Conservation (phyloP, 2,329 filamentous ascomycete genomes). For the Alternaria sp. region DNA sequence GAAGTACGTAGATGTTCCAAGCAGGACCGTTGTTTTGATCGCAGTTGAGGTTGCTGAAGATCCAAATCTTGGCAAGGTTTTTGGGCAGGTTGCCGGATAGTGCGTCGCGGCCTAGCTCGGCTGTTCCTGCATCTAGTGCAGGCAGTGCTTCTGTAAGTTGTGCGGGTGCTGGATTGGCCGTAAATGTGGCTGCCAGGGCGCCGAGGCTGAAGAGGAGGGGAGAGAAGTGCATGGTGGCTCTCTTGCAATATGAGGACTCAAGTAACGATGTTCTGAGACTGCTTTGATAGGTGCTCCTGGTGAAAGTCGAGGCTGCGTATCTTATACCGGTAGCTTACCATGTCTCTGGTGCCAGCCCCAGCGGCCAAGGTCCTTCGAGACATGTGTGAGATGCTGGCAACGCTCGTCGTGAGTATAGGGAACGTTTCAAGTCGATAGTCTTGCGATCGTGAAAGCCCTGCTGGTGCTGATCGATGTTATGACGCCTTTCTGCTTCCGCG, state of each 20-base stretch:
- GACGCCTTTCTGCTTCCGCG: background rate
- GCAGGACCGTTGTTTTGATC: background rate
- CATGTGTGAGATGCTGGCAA: background rate
- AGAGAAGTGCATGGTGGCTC: background rate
- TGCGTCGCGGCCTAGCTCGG: background rate
- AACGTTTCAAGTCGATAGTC: background rate
- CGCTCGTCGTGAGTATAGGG: background rate
- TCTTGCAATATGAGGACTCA: no score
- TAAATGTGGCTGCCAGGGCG: background rate
- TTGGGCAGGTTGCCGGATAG: background rate
- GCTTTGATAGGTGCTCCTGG: no score
- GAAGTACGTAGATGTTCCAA: background rate
- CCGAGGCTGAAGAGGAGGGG: background rate
- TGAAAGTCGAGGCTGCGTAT: background rate
- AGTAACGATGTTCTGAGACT: background rate
- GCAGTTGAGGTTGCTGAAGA: background rate
- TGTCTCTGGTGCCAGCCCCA: background rate
- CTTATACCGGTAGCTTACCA: background rate
- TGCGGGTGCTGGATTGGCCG: background rate
- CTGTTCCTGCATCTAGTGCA: background rate
- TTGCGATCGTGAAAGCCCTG: background rate
- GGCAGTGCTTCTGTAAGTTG: background rate
- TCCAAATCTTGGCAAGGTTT: conserved; percentile 6
- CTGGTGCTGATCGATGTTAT: background rate
- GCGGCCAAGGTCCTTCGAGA: background rate